Evolutionary conservation across 2,329 filamentous ascomycete species (phyloP), one percentile per base, ranked within the genome.

Genomic region (Exophiala oligosperma): DNA sequence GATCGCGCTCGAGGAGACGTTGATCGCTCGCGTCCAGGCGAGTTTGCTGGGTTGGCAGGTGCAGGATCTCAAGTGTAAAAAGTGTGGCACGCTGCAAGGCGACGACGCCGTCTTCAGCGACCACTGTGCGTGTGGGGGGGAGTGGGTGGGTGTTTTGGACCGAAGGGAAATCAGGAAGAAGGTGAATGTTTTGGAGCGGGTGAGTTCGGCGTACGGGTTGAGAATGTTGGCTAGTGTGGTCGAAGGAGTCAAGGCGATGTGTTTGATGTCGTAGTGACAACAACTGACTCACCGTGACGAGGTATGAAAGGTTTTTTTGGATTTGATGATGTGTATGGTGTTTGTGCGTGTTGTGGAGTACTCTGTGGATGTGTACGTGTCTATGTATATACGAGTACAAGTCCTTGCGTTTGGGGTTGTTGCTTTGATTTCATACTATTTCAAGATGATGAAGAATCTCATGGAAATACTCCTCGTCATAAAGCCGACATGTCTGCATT

Each of bases 101-200:
- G 97, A 96, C 71, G 93, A 97, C 69, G 52, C 55, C 35, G 49
- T 62, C 1, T 95, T 97, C 68, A 92, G 94, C 86, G 93, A 97
- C 73, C 92, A 97, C 74, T 99, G 95, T 74, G 89, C 87, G 9
- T 99, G 94, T 78, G 91, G 90, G 61, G 94, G 94, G 2, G 83
- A 84, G 59, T 99, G 94, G 94, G 82, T 81, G 17, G 85, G 85
- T 64, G 90, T 86, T 21, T 80, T 92, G 59, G 83, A 87, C 65
- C 80, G 82, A 63, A 84, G 82, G 29, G 89, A 89, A 28, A 77
- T 93, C 26, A 74, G 83, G 68, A 84, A 79, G 70, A 82, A 78
- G 70, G 67, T 97, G 68, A 80, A 73, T 43, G 88, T 96, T 3
- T 87, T 91, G 74, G 81, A 79, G 65, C 86, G 83, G 53, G 92